phyloP scores from a whole-genome alignment of 2,329 filamentous ascomycete genomes.

The Pseudogymnoascus sp. region DNA sequence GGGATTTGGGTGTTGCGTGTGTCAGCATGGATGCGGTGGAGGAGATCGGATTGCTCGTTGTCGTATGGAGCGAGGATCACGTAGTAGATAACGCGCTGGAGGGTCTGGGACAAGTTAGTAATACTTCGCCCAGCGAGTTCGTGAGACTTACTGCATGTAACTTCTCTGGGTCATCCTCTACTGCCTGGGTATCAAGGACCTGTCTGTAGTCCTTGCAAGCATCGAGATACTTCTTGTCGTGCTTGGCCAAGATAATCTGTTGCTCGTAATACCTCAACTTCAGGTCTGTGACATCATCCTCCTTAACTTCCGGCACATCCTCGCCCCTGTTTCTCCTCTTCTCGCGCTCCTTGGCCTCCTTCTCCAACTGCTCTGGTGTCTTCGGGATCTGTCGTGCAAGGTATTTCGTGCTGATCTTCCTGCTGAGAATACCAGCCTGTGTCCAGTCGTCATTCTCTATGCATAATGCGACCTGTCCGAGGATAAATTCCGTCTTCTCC shows the following conservation, averaged over 20 bases:
- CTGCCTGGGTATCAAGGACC: slow-evolving; percentile 90
- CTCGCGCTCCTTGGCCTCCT: slow-evolving; percentile 81
- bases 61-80: slow-evolving; percentile 94
- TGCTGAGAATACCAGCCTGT: slow-evolving; percentile 84
- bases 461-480: slow-evolving; percentile 88
- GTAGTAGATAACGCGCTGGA: slow-evolving; percentile 96
- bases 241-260: slow-evolving; percentile 90
- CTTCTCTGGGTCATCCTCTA: slow-evolving; percentile 82
- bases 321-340: slow-evolving; percentile 74
- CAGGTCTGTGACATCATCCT: slow-evolving; percentile 89
- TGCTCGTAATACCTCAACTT: slow-evolving; percentile 97
- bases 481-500: slow-evolving; percentile 98
- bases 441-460: slow-evolving; percentile 96
- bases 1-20: slow-evolving; percentile 70
- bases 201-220: slow-evolving; percentile 98
- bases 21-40: slow-evolving; percentile 87
- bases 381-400: slow-evolving; percentile 87
- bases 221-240: slow-evolving; percentile 94
- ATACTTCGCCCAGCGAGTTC: not conserved
- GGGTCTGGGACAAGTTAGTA: slow-evolving; percentile 48
- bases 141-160: slow-evolving; percentile 66
- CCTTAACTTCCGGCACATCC: slow-evolving; percentile 68
- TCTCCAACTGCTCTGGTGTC: slow-evolving; percentile 79
- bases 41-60: slow-evolving; percentile 95
- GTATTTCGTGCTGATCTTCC: slow-evolving; percentile 95